Evolutionary conservation across 2,329 filamentous ascomycete genomes (phyloP).

Genomic region (Colletotrichum australisinense): DNA sequence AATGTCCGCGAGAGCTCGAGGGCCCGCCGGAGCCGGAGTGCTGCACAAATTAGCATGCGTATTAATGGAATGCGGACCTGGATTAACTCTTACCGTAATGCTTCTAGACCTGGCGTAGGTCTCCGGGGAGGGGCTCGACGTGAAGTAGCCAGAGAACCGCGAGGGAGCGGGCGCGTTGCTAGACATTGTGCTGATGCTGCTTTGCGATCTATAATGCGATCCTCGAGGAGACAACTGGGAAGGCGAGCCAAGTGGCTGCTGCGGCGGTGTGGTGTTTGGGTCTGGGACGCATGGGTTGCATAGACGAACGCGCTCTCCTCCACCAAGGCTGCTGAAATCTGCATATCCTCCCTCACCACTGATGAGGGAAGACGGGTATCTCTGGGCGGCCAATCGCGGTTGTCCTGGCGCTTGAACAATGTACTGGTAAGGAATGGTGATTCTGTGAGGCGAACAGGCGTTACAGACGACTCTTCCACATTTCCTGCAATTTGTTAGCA

Average conservation of each 20-base stretch:
- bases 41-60: conserved; percentile 36
- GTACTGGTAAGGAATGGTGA: conserved; percentile 92
- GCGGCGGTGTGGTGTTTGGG: conserved; percentile 68
- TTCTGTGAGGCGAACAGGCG: conserved; percentile 90
- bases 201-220: conserved; percentile 58
- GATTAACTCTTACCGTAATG: conserved; percentile 20
- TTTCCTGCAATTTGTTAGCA: conserved; percentile 66
- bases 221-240: conserved; percentile 48
- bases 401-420: conserved; percentile 81
- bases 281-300: conserved; percentile 74
- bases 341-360: conserved; percentile 54
- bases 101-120: conserved; percentile 42
- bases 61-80: neutral
- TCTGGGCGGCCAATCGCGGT: conserved; percentile 47
- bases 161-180: conserved; percentile 42
- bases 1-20: conserved; percentile 42
- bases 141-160: conserved; percentile 52
- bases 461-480: conserved; percentile 93
- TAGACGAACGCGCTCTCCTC: conserved; percentile 68
- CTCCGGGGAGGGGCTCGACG: conserved; percentile 46
- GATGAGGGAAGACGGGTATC: conserved; percentile 50
- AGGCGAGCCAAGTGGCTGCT: conserved; percentile 49
- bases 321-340: conserved; percentile 58
- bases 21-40: conserved; percentile 40
- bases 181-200: conserved; percentile 51